Conservation (phyloP, 176 grass and related monocot genomes). For the Rhipidocladum racemiflorum region DNA sequence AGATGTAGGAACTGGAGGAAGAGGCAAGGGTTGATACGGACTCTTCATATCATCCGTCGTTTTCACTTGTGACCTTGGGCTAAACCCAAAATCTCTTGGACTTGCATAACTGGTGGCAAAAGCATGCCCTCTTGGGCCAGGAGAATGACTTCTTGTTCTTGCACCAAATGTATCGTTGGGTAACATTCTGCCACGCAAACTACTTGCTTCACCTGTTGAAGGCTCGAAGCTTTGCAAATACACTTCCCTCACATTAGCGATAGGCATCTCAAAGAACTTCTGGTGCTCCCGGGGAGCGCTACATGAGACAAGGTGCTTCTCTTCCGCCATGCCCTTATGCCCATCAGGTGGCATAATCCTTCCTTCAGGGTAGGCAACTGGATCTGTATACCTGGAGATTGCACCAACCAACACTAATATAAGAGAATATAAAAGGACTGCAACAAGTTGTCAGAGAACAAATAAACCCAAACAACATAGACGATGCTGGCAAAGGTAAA, state of each 20-base stretch:
- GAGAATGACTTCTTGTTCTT: slow-evolving; percentile 37
- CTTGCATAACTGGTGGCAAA: slow-evolving; percentile 23
- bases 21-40: slow-evolving; percentile 52
- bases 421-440: slow-evolving; percentile 13
- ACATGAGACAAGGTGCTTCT: slow-evolving; percentile 28
- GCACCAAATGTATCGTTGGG: slow-evolving; percentile 30
- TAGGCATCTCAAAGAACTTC: slow-evolving; percentile 22
- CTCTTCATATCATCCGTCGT: slow-evolving; percentile 34
- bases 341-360: slow-evolving; percentile 34
- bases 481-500: background rate
- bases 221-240: slow-evolving; percentile 26
- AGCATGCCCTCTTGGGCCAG: slow-evolving; percentile 30
- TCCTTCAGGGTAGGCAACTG: slow-evolving; percentile 24
- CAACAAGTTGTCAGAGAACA: background rate
- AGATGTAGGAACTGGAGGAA: slow-evolving; percentile 47
- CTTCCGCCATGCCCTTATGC: slow-evolving; percentile 36
- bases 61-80: slow-evolving; percentile 30
- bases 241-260: slow-evolving; percentile 20
- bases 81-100: slow-evolving; percentile 37
- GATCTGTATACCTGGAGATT: slow-evolving; percentile 42
- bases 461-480: background rate
- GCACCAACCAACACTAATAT: slow-evolving; percentile 13
- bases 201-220: slow-evolving; percentile 21
- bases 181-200: slow-evolving; percentile 30
- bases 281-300: slow-evolving; percentile 17